These are phyloP conservation scores for Boletus vermiculosoides DNA, from an alignment of 768 basidiomycete species.

Conservation along the genomic window DNA sequence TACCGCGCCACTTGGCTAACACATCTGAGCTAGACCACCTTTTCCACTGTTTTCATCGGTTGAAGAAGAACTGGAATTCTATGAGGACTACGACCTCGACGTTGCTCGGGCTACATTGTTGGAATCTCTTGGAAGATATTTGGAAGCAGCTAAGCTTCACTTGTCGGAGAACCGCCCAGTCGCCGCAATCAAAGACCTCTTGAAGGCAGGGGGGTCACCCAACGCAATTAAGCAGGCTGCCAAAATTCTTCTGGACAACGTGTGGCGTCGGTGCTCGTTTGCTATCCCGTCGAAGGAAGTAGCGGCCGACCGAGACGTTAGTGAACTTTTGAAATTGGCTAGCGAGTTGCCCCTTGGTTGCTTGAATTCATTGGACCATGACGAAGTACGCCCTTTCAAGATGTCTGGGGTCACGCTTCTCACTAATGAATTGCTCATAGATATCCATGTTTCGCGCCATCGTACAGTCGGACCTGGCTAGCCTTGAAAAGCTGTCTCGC, in stretches of 20 bases:
- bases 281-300: conserved; percentile 23
- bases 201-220: conserved; percentile 32
- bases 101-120: conserved; percentile 46
- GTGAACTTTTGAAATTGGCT: conserved; percentile 28
- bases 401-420: not conserved
- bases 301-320: not conserved
- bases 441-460: conserved; percentile 37
- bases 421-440: not conserved
- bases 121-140: conserved; percentile 42
- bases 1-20: not conserved
- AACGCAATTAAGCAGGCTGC: conserved; percentile 36
- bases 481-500: conserved; percentile 34
- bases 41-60: conserved; percentile 46
- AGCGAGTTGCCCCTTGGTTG: conserved; percentile 4
- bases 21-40: conserved; percentile 39
- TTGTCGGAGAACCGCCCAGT: conserved; percentile 44
- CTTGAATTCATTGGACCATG: conserved; percentile 1
- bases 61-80: conserved; percentile 55
- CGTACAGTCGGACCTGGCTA: conserved; percentile 13
- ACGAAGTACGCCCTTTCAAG: conserved; percentile 7
- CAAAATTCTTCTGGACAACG: conserved; percentile 39
- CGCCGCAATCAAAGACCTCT: conserved; percentile 47
- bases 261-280: conserved; percentile 50
- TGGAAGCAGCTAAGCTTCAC: conserved; percentile 54
- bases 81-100: conserved; percentile 34